Evolutionary conservation across 495 filamentous ascomycete genomes (phyloP).

Genomic region (Xylaria flabelliformis): DNA sequence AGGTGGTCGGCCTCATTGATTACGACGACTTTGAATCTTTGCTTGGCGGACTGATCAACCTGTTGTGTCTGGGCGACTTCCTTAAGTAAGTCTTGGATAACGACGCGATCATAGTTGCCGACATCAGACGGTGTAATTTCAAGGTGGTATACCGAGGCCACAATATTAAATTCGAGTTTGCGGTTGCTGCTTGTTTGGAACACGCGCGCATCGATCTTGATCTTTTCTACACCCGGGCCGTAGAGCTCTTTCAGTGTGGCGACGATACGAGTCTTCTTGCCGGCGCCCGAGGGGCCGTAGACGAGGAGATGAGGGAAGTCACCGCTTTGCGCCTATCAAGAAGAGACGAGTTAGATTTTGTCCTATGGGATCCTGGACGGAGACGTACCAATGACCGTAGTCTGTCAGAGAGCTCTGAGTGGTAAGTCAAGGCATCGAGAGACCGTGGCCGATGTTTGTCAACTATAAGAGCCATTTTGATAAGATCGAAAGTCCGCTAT

Average conservation of each 20-base stretch:
- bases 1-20: slow-evolving; percentile 99
- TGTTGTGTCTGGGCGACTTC: slow-evolving; percentile 99
- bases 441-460: slow-evolving; percentile 93
- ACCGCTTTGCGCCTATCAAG: slow-evolving; percentile 82
- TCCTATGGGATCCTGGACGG: neutral
- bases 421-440: slow-evolving; percentile 86
- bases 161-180: slow-evolving; percentile 98
- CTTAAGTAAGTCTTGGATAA: slow-evolving; percentile 93
- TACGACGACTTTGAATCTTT: slow-evolving; percentile 96
- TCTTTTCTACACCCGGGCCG: slow-evolving; percentile 92
- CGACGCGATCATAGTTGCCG: slow-evolving; percentile 94
- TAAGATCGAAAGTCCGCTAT: neutral
- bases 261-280: slow-evolving; percentile 96
- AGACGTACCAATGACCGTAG: slow-evolving; percentile 80
- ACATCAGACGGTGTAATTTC: slow-evolving; percentile 98
- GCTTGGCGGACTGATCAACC: slow-evolving; percentile 85
- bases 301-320: slow-evolving; percentile 97
- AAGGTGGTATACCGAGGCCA: slow-evolving; percentile 92
- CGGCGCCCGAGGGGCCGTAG: slow-evolving; percentile 94
- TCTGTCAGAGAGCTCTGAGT: slow-evolving; percentile 84
- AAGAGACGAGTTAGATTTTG: slow-evolving; percentile 29
- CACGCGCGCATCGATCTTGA: slow-evolving; percentile 93
- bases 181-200: slow-evolving; percentile 96
- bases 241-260: slow-evolving; percentile 92
- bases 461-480: slow-evolving; percentile 74